Evolutionary conservation across 257 asterid genomes (phyloP).

Genomic region (Catharanthus roseus): DNA sequence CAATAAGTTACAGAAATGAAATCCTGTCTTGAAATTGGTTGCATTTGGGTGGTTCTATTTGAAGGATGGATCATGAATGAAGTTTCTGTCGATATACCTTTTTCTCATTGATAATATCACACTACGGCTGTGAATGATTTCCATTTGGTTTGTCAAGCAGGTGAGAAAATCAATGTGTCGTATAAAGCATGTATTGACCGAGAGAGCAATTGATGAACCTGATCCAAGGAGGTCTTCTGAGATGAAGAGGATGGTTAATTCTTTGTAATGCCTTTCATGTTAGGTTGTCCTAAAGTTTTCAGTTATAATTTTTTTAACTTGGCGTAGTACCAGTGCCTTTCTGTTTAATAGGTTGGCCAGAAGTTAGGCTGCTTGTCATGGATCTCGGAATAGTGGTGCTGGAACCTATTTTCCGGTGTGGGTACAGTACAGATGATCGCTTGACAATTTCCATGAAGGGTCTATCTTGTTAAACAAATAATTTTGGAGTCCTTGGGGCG

Average conservation of each 20-base stretch:
- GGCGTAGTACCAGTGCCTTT: neutral
- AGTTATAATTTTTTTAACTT: neutral
- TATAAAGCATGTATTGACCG: conserved; percentile 85
- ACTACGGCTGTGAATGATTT: neutral
- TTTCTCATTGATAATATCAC: neutral
- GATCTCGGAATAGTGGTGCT: neutral
- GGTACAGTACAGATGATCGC: neutral
- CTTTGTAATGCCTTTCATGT: conserved; percentile 31
- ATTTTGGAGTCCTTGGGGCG: neutral
- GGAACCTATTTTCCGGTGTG: neutral
- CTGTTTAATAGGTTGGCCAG: neutral
- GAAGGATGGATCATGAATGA: neutral
- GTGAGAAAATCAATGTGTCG: conserved; percentile 92
- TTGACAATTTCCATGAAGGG: no score
- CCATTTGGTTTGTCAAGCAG: conserved; percentile 26
- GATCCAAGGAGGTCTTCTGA: conserved; percentile 87
- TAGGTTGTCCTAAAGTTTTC: neutral
- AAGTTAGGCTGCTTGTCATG: neutral
- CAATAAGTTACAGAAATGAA: neutral
- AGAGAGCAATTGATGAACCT: conserved; percentile 91
- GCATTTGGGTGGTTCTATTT: neutral
- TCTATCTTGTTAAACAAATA: neutral
- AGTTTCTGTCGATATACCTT: neutral
- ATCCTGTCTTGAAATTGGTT: neutral
- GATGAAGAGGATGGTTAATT: conserved; percentile 90